A percentile compares a stretch with the other conserved stretches of the same genome.
These are phyloP conservation scores for Alternaria consortialis DNA, from an alignment of 2,329 filamentous ascomycete species.

Conservation along the genomic window DNA sequence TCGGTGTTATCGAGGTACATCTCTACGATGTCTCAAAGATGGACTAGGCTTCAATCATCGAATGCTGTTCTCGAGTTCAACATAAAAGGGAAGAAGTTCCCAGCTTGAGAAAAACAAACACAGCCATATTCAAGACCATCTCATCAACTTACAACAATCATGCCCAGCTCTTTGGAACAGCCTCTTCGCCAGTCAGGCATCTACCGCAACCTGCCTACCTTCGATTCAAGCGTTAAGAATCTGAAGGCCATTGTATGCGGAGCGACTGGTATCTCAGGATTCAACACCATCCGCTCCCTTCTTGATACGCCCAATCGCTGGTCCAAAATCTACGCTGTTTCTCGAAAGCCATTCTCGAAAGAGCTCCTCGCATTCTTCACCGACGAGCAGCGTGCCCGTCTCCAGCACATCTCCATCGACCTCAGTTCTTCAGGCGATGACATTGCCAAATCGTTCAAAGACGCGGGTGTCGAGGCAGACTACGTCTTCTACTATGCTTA, in stretches of 20 bases:
- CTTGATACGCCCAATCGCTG: conserved; percentile 19
- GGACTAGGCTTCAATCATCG: background rate
- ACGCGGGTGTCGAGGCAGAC: conserved; percentile 2
- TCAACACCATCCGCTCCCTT: conserved; percentile 15
- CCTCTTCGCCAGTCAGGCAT: conserved; percentile 23
- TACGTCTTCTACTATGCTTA: conserved; percentile 29
- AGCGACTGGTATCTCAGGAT: conserved; percentile 25
- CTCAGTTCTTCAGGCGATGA: conserved; percentile 10
- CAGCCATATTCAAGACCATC: background rate
- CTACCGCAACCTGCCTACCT: conserved; percentile 24
- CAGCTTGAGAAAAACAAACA: too few relatives aligned
- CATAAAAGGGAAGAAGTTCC: too few relatives aligned
- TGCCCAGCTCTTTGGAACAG: conserved; percentile 12
- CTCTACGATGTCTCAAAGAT: background rate
- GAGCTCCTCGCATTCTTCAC: conserved; percentile 12
- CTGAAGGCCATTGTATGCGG: conserved; percentile 23
- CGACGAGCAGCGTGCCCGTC: conserved; percentile 15
- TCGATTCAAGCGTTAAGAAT: conserved; percentile 8
- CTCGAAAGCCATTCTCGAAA: conserved; percentile 10
- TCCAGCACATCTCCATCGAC: conserved; percentile 23
- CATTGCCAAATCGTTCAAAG: conserved; percentile 14
- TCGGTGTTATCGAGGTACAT: background rate
- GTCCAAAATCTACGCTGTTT: conserved; percentile 21
- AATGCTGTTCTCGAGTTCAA: too few relatives aligned
- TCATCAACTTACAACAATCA: background rate